Percentiles rank a stretch among this genome's conserved stretches.
Conservation (phyloP, 495 filamentous ascomycete species). For the Immersiella caudata region DNA sequence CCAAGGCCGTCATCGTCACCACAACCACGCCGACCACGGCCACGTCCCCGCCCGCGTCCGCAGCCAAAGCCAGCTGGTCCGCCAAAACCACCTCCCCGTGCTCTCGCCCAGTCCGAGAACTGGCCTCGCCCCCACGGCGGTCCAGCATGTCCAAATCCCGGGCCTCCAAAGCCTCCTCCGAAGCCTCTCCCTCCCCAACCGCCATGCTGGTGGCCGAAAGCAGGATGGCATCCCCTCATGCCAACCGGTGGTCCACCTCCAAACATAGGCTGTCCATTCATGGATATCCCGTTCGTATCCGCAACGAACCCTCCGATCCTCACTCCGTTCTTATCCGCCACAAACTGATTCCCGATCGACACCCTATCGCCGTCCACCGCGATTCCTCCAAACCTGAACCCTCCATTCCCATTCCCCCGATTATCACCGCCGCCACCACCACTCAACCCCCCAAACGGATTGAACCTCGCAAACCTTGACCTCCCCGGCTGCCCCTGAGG, state of each 20-base stretch:
- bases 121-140: not conserved
- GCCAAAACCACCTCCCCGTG: not conserved
- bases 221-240: not conserved
- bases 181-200: slow-evolving; percentile 10
- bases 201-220: not conserved
- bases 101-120: not conserved
- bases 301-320: slow-evolving; percentile 37
- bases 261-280: slow-evolving; percentile 37
- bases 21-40: not conserved
- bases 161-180: slow-evolving; percentile 11
- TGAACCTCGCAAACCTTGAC: slow-evolving; percentile 20
- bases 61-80: slow-evolving; percentile 6
- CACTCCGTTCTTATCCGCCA: slow-evolving; percentile 48
- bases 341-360: slow-evolving; percentile 41
- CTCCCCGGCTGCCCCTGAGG: not conserved
- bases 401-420: slow-evolving; percentile 19
- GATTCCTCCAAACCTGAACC: slow-evolving; percentile 40
- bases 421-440: not conserved
- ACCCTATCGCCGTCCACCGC: slow-evolving; percentile 44
- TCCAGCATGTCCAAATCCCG: not conserved
- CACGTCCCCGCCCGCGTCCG: not conserved
- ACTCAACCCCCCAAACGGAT: slow-evolving; percentile 2
- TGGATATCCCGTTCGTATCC: slow-evolving; percentile 38
- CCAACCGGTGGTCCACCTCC: slow-evolving; percentile 8
- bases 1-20: not conserved